Evolutionary conservation across 2,329 filamentous ascomycete species (phyloP).

Genomic region (Stagonosporopsis vannaccii): DNA sequence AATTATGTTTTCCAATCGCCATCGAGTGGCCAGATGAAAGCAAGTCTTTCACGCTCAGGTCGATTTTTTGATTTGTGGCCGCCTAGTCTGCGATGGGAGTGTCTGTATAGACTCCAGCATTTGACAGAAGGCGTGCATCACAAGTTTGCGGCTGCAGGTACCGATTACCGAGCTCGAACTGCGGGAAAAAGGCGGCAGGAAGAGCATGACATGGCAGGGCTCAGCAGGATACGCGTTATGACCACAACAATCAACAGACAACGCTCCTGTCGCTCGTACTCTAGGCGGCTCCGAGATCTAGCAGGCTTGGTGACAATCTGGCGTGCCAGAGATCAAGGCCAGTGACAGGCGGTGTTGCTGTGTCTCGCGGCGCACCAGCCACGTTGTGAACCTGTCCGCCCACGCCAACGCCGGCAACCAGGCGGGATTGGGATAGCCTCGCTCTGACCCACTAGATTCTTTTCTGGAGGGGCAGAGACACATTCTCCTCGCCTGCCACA

Average conservation of each 20-base stretch:
- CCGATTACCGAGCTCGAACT: conserved; percentile 3
- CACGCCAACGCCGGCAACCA: conserved; percentile 12
- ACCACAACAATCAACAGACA: background rate
- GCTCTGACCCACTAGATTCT: conserved; percentile 13
- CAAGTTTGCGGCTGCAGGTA: conserved; percentile 9
- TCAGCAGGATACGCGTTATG: background rate
- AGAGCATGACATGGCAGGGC: background rate
- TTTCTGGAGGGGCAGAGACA: conserved; percentile 16
- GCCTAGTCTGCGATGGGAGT: background rate
- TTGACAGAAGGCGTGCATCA: background rate
- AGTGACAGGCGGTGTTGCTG: conserved; percentile 14
- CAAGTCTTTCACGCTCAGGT: no score
- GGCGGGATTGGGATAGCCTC: conserved; percentile 14
- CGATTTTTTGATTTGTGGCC: no score
- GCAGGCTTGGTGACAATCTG: background rate
- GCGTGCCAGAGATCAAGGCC: conserved; percentile 11
- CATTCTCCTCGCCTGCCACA: conserved; percentile 30
- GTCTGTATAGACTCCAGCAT: background rate
- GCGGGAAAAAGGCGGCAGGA: background rate
- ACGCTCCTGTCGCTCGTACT: background rate
- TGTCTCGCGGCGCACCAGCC: conserved; percentile 12
- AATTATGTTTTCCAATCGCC: background rate
- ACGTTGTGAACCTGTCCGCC: conserved; percentile 14
- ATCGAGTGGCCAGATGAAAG: no score
- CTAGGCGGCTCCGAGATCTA: background rate